Evolutionary conservation across 129 eudicot species (phyloP), one percentile per base, ranked within the genome.

Genomic region (Gnaphalium uliginosum): DNA sequence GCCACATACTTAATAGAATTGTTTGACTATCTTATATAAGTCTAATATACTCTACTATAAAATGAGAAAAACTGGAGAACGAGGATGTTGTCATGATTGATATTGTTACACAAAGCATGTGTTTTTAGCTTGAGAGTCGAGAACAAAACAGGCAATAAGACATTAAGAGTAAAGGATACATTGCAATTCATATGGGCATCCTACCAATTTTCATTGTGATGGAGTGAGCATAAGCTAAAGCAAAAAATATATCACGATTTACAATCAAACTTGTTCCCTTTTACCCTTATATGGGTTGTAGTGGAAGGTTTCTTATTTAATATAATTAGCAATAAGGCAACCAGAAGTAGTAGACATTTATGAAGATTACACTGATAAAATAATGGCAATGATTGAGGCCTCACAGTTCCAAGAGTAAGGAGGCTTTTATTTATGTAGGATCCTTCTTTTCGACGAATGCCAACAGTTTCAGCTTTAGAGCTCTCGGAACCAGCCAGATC

Each of bases 401-500:
- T 91, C 84, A 91, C 97, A 84, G 97, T 88, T 85, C 97, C 97
- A 78, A 91, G 95, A 76, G 95, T 91, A 73, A 91, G 81, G 81
- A 91, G 86, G 83, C 97, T 91, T 81, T 91, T 91, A 71, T 91
- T 91, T 60, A 91, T 88, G 71, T 88, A 91, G 68, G 95, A 76
- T 58, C 97, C 97, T 83, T 91, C 97, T 80, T 91, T 91, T 66
- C 92, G 82, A 54, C 95, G 88, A 81, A 91, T 76, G 48, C 97
- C 95, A 29, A 81, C 79, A 51, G 97, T 91, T 81, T 85, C 97
- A 57, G 86, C 95, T 86, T 80, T 91, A 35, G 92, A 91, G 87
- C 97, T 91, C 86, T 91, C 97, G 57, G 95, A 91, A 81, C 97
- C 97, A 63, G 97, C 97, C 87, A 88, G 85, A 74, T 91, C 97